phyloP scores from a whole-genome alignment of 306 rosid genomes.

The Styphnolobium japonicum region DNA sequence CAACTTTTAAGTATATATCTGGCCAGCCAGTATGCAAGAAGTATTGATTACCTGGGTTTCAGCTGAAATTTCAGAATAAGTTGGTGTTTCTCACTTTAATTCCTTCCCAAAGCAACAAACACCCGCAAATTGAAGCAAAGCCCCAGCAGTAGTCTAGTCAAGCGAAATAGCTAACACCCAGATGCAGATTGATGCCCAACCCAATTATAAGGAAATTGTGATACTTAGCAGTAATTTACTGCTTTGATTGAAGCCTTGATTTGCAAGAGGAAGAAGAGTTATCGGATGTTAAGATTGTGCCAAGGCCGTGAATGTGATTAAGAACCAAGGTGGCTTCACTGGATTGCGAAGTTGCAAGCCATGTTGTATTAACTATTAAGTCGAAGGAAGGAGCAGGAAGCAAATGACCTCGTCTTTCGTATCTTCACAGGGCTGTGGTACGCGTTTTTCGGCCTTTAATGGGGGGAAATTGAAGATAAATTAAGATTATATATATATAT shows the following conservation, averaged over 20 bases:
- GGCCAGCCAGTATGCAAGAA: not conserved
- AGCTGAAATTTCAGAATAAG: constrained; percentile 10
- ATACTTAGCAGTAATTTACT: not conserved
- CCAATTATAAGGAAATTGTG: not conserved
- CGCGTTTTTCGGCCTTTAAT: no score
- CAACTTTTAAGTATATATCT: not conserved
- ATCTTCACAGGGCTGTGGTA: no score
- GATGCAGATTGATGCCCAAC: not conserved
- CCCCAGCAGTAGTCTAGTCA: not conserved
- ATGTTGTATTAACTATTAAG: no score
- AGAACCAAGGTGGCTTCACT: not conserved
- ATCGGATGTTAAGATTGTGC: not conserved
- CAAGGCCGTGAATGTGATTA: not conserved
- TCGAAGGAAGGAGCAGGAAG: not conserved
- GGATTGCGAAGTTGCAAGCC: not conserved
- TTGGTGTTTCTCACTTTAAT: constrained; percentile 1
- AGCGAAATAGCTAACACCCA: not conserved
- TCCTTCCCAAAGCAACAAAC: not conserved
- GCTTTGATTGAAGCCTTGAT: not conserved
- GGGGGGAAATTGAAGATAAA: no score
- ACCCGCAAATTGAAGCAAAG: constrained; percentile 12
- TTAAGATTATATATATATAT: no score
- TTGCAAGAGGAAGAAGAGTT: not conserved
- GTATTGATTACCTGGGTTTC: constrained; percentile 33
- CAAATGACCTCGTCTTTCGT: no score